These are phyloP conservation scores for Nothophytophthora sp. DNA, from an alignment of 352 stramenopile genomes.

Conservation along the genomic window DNA sequence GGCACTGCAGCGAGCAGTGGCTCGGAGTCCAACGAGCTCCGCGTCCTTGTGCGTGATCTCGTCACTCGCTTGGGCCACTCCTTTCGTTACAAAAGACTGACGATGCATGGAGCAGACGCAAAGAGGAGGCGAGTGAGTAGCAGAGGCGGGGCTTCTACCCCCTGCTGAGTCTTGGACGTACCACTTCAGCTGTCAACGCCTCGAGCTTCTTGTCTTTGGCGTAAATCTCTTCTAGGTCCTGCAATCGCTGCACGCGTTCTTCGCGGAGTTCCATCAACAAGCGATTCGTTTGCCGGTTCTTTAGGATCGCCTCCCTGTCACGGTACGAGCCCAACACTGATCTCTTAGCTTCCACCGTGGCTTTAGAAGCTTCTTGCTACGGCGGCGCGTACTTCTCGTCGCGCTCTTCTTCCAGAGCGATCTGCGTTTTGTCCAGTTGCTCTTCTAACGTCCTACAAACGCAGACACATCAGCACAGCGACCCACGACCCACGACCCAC, in stretches of 20 bases:
- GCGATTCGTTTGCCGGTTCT: conserved; percentile 68
- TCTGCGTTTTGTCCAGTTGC: conserved; percentile 61
- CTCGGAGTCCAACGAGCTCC: conserved; percentile 62
- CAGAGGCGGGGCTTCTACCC: too few species aligned
- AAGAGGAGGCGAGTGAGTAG: too few species aligned
- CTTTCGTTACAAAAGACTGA: conserved; percentile 48
- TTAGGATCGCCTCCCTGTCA: conserved; percentile 65
- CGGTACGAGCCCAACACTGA: neutral
- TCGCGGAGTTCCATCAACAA: conserved; percentile 71
- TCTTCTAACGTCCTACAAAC: conserved; percentile 55
- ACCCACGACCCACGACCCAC: neutral
- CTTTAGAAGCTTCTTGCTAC: neutral
- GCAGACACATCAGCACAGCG: neutral
- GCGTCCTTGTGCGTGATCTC: conserved; percentile 73
- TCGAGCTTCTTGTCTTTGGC: conserved; percentile 77
- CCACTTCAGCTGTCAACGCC: conserved; percentile 56
- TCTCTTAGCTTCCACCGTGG: neutral
- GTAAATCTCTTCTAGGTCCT: conserved; percentile 83
- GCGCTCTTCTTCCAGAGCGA: conserved; percentile 66
- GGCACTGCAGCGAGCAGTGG: conserved; percentile 60
- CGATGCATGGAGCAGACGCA: too few species aligned
- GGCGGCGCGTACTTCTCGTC: conserved; percentile 57
- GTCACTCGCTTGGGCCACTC: conserved; percentile 45
- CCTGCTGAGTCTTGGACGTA: too few species aligned
- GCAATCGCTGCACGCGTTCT: conserved; percentile 74